Percentiles rank a stretch among this genome's conserved stretches.
Evolutionary conservation across 2,329 filamentous ascomycete species (phyloP).

Genomic region (Zymoseptoria passerinii): DNA sequence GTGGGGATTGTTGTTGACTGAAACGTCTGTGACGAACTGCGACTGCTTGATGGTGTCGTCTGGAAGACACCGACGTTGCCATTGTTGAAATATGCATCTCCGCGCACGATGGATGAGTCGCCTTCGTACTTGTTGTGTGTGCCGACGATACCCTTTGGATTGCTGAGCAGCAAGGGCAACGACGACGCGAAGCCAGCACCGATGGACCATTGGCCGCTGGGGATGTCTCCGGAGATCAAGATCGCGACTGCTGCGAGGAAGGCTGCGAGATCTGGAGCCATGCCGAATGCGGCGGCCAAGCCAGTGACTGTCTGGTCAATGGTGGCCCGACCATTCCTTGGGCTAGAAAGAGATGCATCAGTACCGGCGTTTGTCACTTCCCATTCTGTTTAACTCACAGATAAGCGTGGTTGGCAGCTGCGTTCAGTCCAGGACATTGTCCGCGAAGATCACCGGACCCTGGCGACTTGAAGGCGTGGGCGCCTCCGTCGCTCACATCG

Average conservation of each 20-base stretch:
- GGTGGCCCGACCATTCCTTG: constrained; percentile 22
- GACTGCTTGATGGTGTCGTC: constrained; percentile 6
- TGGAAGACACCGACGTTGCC: constrained; percentile 8
- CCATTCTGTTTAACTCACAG: background rate
- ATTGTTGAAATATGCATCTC: constrained; percentile 23
- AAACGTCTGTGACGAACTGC: constrained; percentile 2
- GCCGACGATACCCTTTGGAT: constrained; percentile 12
- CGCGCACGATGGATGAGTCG: constrained; percentile 26
- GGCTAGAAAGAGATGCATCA: background rate
- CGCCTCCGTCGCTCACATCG: constrained; percentile 14
- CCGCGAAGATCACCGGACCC: constrained; percentile 18
- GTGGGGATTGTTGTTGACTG: constrained; percentile 24
- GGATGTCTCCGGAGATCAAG: constrained; percentile 2
- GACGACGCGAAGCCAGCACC: constrained; percentile 5
- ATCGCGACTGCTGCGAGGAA: constrained; percentile 1
- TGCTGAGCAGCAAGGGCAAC: constrained; percentile 2
- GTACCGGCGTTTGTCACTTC: too few relatives aligned
- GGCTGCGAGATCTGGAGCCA: constrained; percentile 14
- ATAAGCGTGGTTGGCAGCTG: constrained; percentile 3
- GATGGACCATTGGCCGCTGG: constrained; percentile 16
- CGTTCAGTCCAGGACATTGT: constrained; percentile 18
- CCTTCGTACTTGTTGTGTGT: constrained; percentile 31
- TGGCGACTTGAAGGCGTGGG: constrained; percentile 18
- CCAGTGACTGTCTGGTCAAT: constrained; percentile 19
- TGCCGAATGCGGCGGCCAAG: constrained; percentile 21